phyloP scores from a whole-genome alignment of 805 yeast species.

The Komagataella pastoris region DNA sequence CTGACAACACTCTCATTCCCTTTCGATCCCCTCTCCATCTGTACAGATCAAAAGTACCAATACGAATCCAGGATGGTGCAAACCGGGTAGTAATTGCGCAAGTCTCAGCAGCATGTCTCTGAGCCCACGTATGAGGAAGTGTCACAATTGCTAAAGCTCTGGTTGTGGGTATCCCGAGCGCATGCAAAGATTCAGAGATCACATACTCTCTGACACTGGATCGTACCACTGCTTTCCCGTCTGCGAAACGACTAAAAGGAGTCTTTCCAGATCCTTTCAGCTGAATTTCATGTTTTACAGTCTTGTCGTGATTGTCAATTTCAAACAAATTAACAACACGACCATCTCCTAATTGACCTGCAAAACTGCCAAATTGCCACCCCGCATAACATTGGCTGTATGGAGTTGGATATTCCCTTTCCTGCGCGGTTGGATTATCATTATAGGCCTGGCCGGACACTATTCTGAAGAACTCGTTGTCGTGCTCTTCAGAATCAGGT shows the following conservation, averaged over 20 bases:
- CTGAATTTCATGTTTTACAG: conserved; percentile 50
- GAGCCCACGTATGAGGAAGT: conserved; percentile 68
- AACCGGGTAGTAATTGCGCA: conserved; percentile 80
- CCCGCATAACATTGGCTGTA: conserved; percentile 93
- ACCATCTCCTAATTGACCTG: conserved; percentile 96
- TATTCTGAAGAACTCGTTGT: conserved; percentile 34
- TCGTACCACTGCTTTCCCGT: conserved; percentile 86
- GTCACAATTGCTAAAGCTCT: conserved; percentile 65
- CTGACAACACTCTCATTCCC: conserved; percentile 50
- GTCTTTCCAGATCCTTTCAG: conserved; percentile 88
- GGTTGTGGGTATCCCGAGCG: conserved; percentile 77
- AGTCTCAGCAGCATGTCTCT: conserved; percentile 54
- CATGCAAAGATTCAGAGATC: conserved; percentile 68
- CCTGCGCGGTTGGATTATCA: conserved; percentile 9
- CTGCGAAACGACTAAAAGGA: conserved; percentile 90
- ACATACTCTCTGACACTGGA: conserved; percentile 84
- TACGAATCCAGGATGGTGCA: conserved; percentile 76
- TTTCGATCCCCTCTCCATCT: conserved; percentile 57
- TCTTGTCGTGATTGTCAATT: conserved; percentile 29
- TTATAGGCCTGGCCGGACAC: conserved; percentile 44
- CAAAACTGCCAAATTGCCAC: conserved; percentile 91
- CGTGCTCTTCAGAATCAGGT: conserved; percentile 19
- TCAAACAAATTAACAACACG: conserved; percentile 78
- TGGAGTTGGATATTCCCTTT: conserved; percentile 37
- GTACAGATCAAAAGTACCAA: conserved; percentile 81